Conservation (phyloP, 257 asterid genomes). For the Scutellaria baicalensis region DNA sequence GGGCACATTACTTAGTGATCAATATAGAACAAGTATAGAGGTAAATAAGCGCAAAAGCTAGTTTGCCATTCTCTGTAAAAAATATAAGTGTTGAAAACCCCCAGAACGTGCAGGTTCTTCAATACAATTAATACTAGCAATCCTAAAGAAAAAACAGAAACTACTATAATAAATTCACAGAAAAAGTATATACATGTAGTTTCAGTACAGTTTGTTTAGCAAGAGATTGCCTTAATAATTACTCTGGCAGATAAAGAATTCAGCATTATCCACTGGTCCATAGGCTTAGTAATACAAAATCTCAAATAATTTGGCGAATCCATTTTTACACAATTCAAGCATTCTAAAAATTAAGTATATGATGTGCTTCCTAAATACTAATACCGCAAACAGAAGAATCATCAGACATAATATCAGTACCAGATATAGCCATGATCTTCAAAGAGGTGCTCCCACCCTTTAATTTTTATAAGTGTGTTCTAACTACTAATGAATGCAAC, state of each 20-base stretch:
- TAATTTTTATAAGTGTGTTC: background rate
- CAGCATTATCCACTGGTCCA: background rate
- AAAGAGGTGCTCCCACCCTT: background rate
- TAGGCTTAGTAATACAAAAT: background rate
- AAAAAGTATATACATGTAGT: background rate
- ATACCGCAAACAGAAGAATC: background rate
- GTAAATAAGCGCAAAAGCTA: background rate
- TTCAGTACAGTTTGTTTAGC: background rate
- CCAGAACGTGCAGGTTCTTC: background rate
- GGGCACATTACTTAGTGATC: background rate
- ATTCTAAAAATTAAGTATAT: background rate
- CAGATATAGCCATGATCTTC: background rate
- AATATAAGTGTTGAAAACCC: background rate
- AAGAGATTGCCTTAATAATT: background rate
- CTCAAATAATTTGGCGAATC: background rate
- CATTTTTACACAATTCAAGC: background rate
- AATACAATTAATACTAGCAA: background rate
- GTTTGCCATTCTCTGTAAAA: background rate
- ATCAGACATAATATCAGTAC: background rate
- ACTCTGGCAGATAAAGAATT: background rate
- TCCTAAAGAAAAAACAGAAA: background rate
- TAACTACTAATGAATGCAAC: background rate
- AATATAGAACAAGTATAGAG: background rate
- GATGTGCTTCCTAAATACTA: background rate
- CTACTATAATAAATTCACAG: background rate